Evolutionary conservation across 768 basidiomycete species (phyloP), one percentile per base, ranked within the genome.

Genomic region (Ramaria sp.): DNA sequence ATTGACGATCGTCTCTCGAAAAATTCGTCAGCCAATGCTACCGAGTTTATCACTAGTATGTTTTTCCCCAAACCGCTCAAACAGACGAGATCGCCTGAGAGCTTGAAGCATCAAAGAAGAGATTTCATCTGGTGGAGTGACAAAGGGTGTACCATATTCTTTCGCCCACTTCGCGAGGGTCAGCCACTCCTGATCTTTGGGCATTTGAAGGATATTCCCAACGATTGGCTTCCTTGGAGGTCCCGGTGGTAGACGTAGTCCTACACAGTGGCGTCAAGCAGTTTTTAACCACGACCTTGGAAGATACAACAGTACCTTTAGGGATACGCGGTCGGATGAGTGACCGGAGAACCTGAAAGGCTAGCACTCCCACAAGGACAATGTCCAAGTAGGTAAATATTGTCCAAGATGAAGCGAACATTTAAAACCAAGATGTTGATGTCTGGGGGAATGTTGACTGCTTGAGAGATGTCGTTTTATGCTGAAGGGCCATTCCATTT

Each of bases 161-260:
- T 76, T 72, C 2, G 76, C 71, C 74, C 81, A 75, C 20, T 70
- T 66, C 15, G 77, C 68, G 59, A 79, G 80, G 0, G 71, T 75
- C 18, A 75, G 55, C 54, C 54, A 55, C 30, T 64, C 59, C 51
- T 22, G 38, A n/a, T 54, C 25, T 22, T 32, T 58, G 1, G 62
- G 62, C 32, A 63, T 58, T 43, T 62, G 58, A 7, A 60, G 24
- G 20, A 63, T 27, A 43, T 62, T 63, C 16, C 62, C 62, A 5
- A 62, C 55, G 10, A 63, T 41, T 18, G 62, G 62, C 25, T 59
- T 61, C 12, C 58, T 56, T 16, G 55, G 61, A 7, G 62, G 62
- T 27, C 62, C 62, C 0, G 62, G 62, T 24, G 62, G 62, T 27
- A 61, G 60, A 2, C 13, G 16, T 22, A 41, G 13, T 2, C 39